These are phyloP conservation scores for Arachis stenosperma DNA, from an alignment of 306 rosid species.

Conservation along the genomic window DNA sequence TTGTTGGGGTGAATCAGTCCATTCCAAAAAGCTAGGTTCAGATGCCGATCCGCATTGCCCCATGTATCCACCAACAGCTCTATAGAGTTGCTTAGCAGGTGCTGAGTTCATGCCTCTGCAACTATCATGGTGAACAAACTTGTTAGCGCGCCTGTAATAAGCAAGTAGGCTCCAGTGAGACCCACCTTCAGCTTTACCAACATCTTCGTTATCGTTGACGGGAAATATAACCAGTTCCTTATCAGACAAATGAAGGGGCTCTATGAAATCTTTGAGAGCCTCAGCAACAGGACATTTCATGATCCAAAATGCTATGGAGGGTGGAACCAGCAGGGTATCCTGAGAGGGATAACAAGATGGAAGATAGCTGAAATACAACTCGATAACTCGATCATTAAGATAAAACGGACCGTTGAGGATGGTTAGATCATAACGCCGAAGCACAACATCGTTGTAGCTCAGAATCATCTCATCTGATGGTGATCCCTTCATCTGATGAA, in stretches of 20 bases:
- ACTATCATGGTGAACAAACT: conserved; percentile 85
- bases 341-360: conserved; percentile 52
- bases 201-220: conserved; percentile 73
- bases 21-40: conserved; percentile 52
- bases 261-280: conserved; percentile 63
- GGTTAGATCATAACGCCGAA: conserved; percentile 74
- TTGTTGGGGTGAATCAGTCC: conserved; percentile 67
- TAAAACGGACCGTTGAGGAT: conserved; percentile 74
- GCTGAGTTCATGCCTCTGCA: conserved; percentile 44
- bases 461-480: conserved; percentile 72
- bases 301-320: conserved; percentile 88
- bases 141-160: conserved; percentile 58
- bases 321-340: conserved; percentile 70
- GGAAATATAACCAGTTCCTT: conserved; percentile 73
- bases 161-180: conserved; percentile 92
- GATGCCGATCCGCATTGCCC: conserved; percentile 43
- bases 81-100: conserved; percentile 63
- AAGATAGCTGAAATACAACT: conserved; percentile 77
- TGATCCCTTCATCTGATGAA: conserved; percentile 56
- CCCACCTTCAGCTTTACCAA: conserved; percentile 76
- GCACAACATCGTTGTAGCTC: conserved; percentile 87
- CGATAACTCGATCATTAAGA: conserved; percentile 82
- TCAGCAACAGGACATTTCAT: conserved; percentile 60
- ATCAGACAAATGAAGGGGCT: conserved; percentile 67
- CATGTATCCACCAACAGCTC: conserved; percentile 55